A percentile compares a stretch with the other conserved stretches of the same genome.
phyloP scores from a whole-genome alignment of 768 basidiomycete genomes.

The Boletus bicolor region DNA sequence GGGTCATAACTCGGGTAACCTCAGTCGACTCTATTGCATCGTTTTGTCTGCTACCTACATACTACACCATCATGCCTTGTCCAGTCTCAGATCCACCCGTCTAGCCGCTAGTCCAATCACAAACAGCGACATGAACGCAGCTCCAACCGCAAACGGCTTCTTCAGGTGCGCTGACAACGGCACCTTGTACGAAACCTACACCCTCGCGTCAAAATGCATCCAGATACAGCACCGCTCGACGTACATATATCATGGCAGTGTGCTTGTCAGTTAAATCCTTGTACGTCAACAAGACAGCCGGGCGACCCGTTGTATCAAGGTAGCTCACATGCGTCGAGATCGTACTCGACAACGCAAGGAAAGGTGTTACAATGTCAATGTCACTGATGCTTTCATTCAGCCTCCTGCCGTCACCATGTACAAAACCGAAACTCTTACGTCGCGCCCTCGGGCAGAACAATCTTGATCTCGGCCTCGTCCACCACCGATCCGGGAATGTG shows the following conservation, averaged over 20 bases:
- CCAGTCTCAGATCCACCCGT: constrained; percentile 52
- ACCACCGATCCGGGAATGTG: constrained; percentile 76
- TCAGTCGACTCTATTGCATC: not conserved
- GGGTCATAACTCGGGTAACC: not conserved
- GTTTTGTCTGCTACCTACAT: not conserved
- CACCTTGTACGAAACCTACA: constrained; percentile 84
- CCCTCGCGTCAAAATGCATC: constrained; percentile 6
- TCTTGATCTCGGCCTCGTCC: constrained; percentile 70
- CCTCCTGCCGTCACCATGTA: not conserved
- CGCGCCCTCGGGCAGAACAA: constrained; percentile 94
- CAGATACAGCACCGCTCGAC: constrained; percentile 31
- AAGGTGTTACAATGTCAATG: constrained; percentile 72
- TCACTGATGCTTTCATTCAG: constrained; percentile 49
- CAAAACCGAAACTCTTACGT: constrained; percentile 53
- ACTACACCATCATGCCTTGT: constrained; percentile 31
- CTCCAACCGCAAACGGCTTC: constrained; percentile 79
- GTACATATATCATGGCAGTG: constrained; percentile 74
- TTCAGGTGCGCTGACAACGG: constrained; percentile 76
- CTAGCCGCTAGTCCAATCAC: constrained; percentile 41
- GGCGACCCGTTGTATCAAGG: constrained; percentile 89
- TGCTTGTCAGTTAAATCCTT: constrained; percentile 76
- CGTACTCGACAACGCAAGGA: constrained; percentile 61
- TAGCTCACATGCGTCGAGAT: constrained; percentile 78
- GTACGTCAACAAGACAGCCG: constrained; percentile 71
- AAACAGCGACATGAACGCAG: constrained; percentile 69